Base-by-base conservation (phyloP, 306 rosid species). In the Carpinus viminea region DNA sequence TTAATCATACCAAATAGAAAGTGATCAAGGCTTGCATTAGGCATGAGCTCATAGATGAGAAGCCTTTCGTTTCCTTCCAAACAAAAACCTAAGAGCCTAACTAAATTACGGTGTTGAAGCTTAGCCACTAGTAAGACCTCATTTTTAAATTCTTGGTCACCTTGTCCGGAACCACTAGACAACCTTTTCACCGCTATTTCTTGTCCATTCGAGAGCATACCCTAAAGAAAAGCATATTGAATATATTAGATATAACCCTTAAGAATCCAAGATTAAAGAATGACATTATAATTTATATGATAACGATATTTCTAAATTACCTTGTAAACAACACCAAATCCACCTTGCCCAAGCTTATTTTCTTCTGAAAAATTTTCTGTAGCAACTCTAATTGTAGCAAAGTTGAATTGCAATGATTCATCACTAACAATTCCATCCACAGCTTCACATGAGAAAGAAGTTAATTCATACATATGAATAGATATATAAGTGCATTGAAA, bases 31-130 rank as follows among this genome's bases (percentile, higher is more conserved):
- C 91, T 89, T 70, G 73, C 66, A 50, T 89, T 87, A 0, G 83
- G 84, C 71, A 88, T 86, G 54, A 86, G 83, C 74, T 90, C 92
- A 74, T 89, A 90, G 21, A 90, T 20, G n/a, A 88, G 88, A 65
- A 88, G 51, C 76, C 77, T 86, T 79, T 86, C 79, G 13, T 73
- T 72, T 78, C 76, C 38, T 43, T 81, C 60, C 55, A 72, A 62
- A 83, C 77, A 75, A 24, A 82, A 85, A 24, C 84, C 84, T n/a
- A 43, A 68, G 6, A 82, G 79, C 71, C 72, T 24, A 7, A 75
- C 84, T 46, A 82, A 77, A 79, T 85, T 85, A 4, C 84, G 68
- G 38, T 79, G 90, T 15, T 81, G 83, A 74, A 88, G 94, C 68
- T 75, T 90, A 15, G 87, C 85, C 5, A 86, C 62, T 9, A 90